A percentile compares a stretch with the other conserved stretches of the same genome.
Conservation (phyloP, 2,329 filamentous ascomycete species). For the Paraphoma chrysanthemicola region DNA sequence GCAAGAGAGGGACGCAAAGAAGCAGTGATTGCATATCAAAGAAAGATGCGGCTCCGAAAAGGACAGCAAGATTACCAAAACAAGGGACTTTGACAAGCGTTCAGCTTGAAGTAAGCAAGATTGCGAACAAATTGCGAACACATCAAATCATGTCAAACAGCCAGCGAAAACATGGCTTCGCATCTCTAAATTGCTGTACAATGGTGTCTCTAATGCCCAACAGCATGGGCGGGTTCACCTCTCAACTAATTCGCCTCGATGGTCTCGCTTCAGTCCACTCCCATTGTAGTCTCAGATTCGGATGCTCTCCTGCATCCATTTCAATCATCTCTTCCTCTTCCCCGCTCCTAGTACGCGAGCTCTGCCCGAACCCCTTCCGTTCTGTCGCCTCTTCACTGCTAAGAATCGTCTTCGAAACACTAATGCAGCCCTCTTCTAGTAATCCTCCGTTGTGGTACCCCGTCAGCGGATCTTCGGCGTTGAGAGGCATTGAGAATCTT, state of each 20-base stretch:
- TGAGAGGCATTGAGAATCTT: conserved; percentile 17
- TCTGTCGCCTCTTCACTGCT: background rate
- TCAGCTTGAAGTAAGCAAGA: no score
- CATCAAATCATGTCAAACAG: no score
- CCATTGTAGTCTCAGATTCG: conserved; percentile 20
- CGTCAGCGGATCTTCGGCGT: conserved; percentile 11
- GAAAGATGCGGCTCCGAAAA: background rate
- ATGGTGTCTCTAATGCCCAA: no score
- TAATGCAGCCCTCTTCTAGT: conserved; percentile 25
- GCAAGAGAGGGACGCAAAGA: conserved; percentile 81
- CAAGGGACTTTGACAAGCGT: no score
- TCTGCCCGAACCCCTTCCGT: background rate
- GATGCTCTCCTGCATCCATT: conserved; percentile 12
- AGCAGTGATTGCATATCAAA: conserved; percentile 45
- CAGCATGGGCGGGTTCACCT: no score
- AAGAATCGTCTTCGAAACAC: conserved; percentile 11
- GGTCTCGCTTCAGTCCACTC: conserved; percentile 12
- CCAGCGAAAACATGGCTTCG: no score
- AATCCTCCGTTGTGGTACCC: conserved; percentile 16
- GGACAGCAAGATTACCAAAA: background rate
- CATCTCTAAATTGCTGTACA: no score
- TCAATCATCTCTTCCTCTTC: conserved; percentile 8
- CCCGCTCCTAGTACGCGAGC: conserved; percentile 10
- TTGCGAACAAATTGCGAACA: no score
- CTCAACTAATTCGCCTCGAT: no score